Evolutionary conservation across 1,284 basidiomycete genomes (phyloP).

Genomic region (Ceratobasidium sp.): DNA sequence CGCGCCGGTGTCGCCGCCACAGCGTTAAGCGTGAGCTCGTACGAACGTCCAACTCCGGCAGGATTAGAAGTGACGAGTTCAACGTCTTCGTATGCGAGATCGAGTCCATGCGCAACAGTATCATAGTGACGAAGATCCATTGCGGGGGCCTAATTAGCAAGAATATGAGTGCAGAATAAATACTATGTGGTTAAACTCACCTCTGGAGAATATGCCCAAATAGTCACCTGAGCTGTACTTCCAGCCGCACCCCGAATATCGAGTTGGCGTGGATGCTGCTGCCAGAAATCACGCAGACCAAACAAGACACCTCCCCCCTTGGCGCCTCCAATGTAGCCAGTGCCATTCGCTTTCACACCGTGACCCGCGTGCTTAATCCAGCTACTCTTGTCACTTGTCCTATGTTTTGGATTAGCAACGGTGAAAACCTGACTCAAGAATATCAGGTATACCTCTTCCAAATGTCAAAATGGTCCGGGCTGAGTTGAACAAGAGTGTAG

Average conservation of each 20-base stretch:
- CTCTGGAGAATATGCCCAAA: conserved; percentile 59
- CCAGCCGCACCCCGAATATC: conserved; percentile 60
- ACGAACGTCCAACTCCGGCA: conserved; percentile 60
- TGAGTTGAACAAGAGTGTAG: conserved; percentile 32
- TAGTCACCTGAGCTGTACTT: conserved; percentile 56
- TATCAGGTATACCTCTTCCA: conserved; percentile 26
- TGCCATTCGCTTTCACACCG: conserved; percentile 58
- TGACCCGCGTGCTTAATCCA: conserved; percentile 58
- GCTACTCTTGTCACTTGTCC: conserved; percentile 55
- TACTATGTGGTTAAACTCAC: neutral
- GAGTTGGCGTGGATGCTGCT: conserved; percentile 59
- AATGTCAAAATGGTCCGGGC: conserved; percentile 41
- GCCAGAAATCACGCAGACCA: conserved; percentile 61
- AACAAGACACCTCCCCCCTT: conserved; percentile 60
- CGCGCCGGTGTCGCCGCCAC: conserved; percentile 58
- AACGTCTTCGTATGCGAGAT: conserved; percentile 63
- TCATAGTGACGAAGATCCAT: conserved; percentile 64
- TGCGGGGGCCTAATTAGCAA: conserved; percentile 55
- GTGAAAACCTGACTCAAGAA: neutral
- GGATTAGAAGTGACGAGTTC: conserved; percentile 62
- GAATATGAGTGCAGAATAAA: neutral
- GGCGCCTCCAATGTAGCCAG: conserved; percentile 62
- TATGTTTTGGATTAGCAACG: conserved; percentile 40
- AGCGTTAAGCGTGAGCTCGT: conserved; percentile 59
- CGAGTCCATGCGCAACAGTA: conserved; percentile 60